Evolutionary conservation across 768 basidiomycete genomes (phyloP).

Genomic region (Tylopilus sp.): DNA sequence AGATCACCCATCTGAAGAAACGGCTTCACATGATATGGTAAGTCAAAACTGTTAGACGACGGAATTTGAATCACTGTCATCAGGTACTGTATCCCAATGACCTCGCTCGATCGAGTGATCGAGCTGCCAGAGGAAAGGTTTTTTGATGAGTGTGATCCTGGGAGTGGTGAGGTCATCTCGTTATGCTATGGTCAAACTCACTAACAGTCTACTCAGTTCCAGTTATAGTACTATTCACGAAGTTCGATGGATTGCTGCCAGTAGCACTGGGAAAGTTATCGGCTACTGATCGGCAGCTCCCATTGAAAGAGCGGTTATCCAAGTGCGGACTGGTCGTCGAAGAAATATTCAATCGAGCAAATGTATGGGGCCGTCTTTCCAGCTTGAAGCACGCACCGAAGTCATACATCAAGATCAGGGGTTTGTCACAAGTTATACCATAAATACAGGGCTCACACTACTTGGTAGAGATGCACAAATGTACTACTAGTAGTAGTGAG

Average conservation of each 20-base stretch:
- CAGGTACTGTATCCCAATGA: too few relatives aligned
- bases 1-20: too few relatives aligned
- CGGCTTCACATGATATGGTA: too few relatives aligned
- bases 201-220: too few relatives aligned
- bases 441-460: background rate
- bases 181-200: too few relatives aligned
- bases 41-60: too few relatives aligned
- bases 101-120: too few relatives aligned
- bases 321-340: background rate
- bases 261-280: background rate
- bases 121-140: too few relatives aligned
- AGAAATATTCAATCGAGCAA: background rate
- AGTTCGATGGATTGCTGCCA: conserved; percentile 4
- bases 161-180: too few relatives aligned
- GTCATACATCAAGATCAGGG: background rate
- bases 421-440: background rate
- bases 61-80: too few relatives aligned
- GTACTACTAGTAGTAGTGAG: too few relatives aligned
- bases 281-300: background rate
- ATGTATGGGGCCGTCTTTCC: background rate
- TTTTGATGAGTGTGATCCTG: too few relatives aligned
- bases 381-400: background rate
- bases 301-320: background rate
- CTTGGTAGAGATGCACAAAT: background rate
- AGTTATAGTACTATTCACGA: conserved; percentile 7